Conservation (phyloP, 2,329 filamentous ascomycete genomes). For the Fusarium sp. region DNA sequence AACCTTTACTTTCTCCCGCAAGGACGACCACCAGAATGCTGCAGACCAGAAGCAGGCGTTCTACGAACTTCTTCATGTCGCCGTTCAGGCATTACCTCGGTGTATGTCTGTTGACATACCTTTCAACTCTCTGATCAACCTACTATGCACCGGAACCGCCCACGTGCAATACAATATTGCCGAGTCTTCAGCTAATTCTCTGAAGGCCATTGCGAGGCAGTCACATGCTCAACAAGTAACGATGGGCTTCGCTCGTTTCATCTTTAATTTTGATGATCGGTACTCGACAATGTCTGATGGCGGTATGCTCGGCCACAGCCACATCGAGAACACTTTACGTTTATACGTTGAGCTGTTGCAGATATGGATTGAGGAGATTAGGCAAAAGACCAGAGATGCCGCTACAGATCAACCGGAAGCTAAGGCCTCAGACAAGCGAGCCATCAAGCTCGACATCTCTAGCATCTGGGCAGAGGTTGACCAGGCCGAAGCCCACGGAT, state of each 20-base stretch:
- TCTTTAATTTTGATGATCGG: slow-evolving; percentile 97
- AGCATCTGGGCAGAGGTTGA: slow-evolving; percentile 94
- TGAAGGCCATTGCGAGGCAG: slow-evolving; percentile 95
- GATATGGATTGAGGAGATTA: slow-evolving; percentile 98
- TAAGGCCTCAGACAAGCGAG: slow-evolving; percentile 74
- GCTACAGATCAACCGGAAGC: slow-evolving; percentile 74
- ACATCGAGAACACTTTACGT: slow-evolving; percentile 93
- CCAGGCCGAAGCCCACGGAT: slow-evolving; percentile 93
- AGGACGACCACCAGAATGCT: slow-evolving; percentile 79
- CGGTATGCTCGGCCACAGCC: slow-evolving; percentile 91
- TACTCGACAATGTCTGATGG: slow-evolving; percentile 99
- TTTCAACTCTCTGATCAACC: slow-evolving; percentile 92
- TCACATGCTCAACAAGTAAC: slow-evolving; percentile 95
- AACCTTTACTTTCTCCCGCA: slow-evolving; percentile 88
- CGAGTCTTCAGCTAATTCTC: slow-evolving; percentile 87
- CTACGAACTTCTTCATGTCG: slow-evolving; percentile 94
- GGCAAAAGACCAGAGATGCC: slow-evolving; percentile 83
- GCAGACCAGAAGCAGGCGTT: slow-evolving; percentile 92
- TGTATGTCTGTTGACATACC: slow-evolving; percentile 92
- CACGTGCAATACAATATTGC: slow-evolving; percentile 95
- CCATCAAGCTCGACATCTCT: slow-evolving; percentile 84
- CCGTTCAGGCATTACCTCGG: slow-evolving; percentile 93
- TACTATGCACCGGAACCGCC: slow-evolving; percentile 95
- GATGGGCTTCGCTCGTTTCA: slow-evolving; percentile 95
- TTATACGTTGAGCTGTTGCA: slow-evolving; percentile 93